Evolutionary conservation across 139 green algal genomes (phyloP).

Genomic region (Chlorella sp.): DNA sequence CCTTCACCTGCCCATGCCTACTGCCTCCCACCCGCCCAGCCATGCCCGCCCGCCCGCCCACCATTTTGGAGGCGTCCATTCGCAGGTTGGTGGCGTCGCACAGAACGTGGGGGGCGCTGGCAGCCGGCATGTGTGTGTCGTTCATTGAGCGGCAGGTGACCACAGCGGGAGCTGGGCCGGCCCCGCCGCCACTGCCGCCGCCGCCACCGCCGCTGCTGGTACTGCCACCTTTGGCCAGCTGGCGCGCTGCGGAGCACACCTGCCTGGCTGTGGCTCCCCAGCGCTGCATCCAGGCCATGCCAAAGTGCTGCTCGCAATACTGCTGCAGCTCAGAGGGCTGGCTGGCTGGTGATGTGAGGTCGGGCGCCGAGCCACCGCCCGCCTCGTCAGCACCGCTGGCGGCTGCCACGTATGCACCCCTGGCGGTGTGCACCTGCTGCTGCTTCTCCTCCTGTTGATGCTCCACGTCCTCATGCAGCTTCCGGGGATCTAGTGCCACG

Average conservation of each 20-base stretch:
- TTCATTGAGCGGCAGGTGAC: constrained; percentile 20
- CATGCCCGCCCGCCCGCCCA: neutral
- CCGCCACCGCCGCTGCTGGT: neutral
- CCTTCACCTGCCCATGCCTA: too few species aligned
- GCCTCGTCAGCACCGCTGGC: too few species aligned
- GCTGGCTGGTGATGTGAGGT: neutral
- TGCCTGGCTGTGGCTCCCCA: constrained; percentile 33
- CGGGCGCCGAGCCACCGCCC: too few species aligned
- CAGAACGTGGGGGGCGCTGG: constrained; percentile 43
- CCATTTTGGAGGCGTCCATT: constrained; percentile 37
- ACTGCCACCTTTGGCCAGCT: neutral
- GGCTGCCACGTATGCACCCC: neutral
- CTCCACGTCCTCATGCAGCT: neutral
- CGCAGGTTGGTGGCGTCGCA: constrained; percentile 45
- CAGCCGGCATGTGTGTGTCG: constrained; percentile 45
- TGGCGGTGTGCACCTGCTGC: neutral
- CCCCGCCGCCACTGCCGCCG: neutral
- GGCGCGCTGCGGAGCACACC: constrained; percentile 25
- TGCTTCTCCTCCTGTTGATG: neutral
- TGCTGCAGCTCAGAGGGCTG: neutral
- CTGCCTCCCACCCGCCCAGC: neutral
- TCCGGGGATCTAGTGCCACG: neutral
- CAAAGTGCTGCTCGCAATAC: constrained; percentile 50
- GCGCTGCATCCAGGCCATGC: constrained; percentile 29
- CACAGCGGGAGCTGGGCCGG: neutral